A percentile compares a stretch with the other conserved stretches of the same genome.
Conservation (phyloP, 2,329 filamentous ascomycete genomes). For the Sarocladium kiliense region DNA sequence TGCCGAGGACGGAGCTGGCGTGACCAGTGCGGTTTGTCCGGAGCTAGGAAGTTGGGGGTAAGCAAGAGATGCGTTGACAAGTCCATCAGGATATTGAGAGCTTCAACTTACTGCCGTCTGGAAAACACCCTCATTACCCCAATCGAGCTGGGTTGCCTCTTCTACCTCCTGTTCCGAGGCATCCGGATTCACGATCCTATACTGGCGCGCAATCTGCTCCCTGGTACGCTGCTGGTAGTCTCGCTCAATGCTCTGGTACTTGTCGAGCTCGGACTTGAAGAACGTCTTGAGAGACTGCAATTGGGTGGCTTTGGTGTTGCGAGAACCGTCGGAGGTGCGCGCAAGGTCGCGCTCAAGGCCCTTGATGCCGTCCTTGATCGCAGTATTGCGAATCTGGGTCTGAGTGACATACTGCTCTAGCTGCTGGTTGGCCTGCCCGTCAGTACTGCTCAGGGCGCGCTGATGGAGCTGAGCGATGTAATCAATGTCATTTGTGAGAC, state of each 20-base stretch:
- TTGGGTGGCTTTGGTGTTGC: conserved; percentile 64
- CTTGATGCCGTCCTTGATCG: conserved; percentile 75
- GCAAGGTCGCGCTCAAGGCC: conserved; percentile 65
- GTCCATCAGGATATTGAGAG: not conserved
- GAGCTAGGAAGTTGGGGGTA: conserved; percentile 44
- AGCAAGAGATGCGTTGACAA: conserved; percentile 1
- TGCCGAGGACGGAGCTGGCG: conserved; percentile 67
- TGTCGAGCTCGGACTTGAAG: conserved; percentile 66
- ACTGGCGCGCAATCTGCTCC: conserved; percentile 75
- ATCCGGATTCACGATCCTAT: conserved; percentile 75
- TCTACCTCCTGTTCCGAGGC: conserved; percentile 69
- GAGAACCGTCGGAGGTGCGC: conserved; percentile 55
- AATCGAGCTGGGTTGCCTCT: conserved; percentile 64
- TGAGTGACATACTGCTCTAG: conserved; percentile 64
- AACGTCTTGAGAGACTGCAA: conserved; percentile 64
- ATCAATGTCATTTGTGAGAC: conserved; percentile 61
- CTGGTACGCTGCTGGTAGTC: conserved; percentile 67
- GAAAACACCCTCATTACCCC: conserved; percentile 76
- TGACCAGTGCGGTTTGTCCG: conserved; percentile 70
- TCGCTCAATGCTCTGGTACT: conserved; percentile 66
- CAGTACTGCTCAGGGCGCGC: conserved; percentile 62
- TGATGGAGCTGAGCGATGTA: conserved; percentile 67
- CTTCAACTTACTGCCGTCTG: conserved; percentile 64
- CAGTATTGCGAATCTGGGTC: conserved; percentile 67
- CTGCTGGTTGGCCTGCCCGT: conserved; percentile 48